phyloP scores from a whole-genome alignment of 2,329 filamentous ascomycete species.

The Trichoderma simmonsii region DNA sequence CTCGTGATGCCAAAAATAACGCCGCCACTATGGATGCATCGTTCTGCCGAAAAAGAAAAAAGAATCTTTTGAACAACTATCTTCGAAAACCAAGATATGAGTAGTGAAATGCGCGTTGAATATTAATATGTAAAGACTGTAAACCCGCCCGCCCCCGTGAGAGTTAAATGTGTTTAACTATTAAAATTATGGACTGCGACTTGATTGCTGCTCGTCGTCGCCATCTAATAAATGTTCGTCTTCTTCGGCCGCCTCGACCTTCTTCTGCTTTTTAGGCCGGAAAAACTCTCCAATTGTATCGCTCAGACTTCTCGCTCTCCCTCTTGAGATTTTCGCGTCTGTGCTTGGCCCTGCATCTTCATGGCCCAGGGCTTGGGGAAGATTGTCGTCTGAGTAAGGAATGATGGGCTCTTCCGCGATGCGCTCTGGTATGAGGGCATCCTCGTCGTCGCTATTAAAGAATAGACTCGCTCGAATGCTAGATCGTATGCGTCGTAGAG shows the following conservation, averaged over 20 bases:
- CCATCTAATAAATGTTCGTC: conserved; percentile 26
- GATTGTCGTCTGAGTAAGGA: conserved; percentile 28
- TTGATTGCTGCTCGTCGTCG: conserved; percentile 12
- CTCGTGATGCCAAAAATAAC: not conserved
- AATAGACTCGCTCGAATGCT: conserved; percentile 55
- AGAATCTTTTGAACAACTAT: not conserved
- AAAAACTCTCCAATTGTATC: conserved; percentile 42
- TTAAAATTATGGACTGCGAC: conserved; percentile 10
- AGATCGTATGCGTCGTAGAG: conserved; percentile 46
- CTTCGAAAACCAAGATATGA: not conserved
- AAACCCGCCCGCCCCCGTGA: not conserved
- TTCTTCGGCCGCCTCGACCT: conserved; percentile 24
- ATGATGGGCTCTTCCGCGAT: conserved; percentile 22
- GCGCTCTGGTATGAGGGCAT: conserved; percentile 26
- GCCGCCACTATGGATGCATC: conserved; percentile 4
- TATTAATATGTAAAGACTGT: conserved; percentile 6
- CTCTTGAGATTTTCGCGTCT: conserved; percentile 24
- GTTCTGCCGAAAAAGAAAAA: not conserved
- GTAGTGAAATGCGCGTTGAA: not conserved
- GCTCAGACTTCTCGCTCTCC: conserved; percentile 40
- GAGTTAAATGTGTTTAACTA: not conserved
- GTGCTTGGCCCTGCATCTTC: conserved; percentile 20
- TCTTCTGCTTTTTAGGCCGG: conserved; percentile 34
- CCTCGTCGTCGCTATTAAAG: conserved; percentile 45
- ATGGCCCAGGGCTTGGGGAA: conserved; percentile 24